phyloP scores from a whole-genome alignment of 352 stramenopile species.

The Aphanomyces stellatus region DNA sequence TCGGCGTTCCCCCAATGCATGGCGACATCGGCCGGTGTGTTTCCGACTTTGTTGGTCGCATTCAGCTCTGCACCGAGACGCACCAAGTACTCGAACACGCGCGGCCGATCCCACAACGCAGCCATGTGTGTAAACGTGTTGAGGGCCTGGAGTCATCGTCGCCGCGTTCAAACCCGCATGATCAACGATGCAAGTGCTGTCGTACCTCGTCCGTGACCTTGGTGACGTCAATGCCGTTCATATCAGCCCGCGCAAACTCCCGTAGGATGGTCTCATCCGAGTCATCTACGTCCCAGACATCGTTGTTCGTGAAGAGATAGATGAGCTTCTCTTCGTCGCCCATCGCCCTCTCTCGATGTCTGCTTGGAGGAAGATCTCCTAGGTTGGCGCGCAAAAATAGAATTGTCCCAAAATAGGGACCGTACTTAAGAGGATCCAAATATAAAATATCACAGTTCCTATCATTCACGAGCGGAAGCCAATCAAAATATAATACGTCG shows the following conservation, averaged over 20 bases:
- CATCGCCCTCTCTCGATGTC: background rate
- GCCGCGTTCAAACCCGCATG: background rate
- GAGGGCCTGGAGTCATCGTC: background rate
- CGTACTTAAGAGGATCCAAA: no score
- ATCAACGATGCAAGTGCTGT: no score
- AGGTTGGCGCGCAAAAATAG: no score
- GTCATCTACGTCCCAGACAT: constrained; percentile 47
- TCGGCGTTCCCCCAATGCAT: constrained; percentile 51
- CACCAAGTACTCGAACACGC: constrained; percentile 42
- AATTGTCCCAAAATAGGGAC: no score
- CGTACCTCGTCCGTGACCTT: constrained; percentile 30
- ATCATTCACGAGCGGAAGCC: no score
- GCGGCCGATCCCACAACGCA: constrained; percentile 43
- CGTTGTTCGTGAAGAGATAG: constrained; percentile 49
- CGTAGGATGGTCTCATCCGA: constrained; percentile 40
- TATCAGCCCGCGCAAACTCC: constrained; percentile 33
- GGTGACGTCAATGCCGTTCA: constrained; percentile 20
- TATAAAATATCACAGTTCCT: no score
- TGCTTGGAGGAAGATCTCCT: no score
- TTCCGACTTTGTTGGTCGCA: constrained; percentile 34
- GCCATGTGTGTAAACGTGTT: constrained; percentile 44
- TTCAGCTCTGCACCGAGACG: constrained; percentile 36
- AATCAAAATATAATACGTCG: no score
- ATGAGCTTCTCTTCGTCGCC: constrained; percentile 20
- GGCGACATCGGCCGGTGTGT: constrained; percentile 44